phyloP scores from a whole-genome alignment of 257 asterid genomes.

The Paraleonurus japonicus region DNA sequence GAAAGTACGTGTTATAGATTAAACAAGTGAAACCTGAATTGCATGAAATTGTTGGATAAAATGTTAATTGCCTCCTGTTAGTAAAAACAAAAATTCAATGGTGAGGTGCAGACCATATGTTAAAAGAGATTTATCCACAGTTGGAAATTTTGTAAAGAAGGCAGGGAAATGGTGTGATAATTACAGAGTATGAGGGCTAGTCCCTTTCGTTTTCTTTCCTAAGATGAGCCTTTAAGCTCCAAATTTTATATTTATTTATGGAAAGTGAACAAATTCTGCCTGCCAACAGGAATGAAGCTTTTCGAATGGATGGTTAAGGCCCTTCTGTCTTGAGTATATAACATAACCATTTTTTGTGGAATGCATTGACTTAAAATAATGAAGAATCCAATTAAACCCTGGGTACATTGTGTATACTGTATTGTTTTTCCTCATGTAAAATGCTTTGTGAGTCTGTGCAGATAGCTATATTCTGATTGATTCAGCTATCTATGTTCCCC shows the following conservation, averaged over 20 bases:
- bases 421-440: slow-evolving; percentile 18
- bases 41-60: not conserved
- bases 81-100: not conserved
- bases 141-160: not conserved
- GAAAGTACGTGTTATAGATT: not conserved
- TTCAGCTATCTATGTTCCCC: slow-evolving; percentile 33
- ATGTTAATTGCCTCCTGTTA: not conserved
- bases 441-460: slow-evolving; percentile 43
- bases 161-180: not conserved
- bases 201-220: not conserved
- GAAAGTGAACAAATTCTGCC: slow-evolving; percentile 12
- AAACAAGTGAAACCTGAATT: not conserved
- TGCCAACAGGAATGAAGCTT: slow-evolving; percentile 6
- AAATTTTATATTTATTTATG: slow-evolving; percentile 1
- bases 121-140: not conserved
- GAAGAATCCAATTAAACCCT: not conserved
- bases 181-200: not conserved
- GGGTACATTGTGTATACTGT: not conserved
- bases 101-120: not conserved
- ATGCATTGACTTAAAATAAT: not conserved
- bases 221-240: slow-evolving; percentile 9
- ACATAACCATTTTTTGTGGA: not conserved
- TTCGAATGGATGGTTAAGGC: not conserved
- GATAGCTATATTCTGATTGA: slow-evolving; percentile 37
- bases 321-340: not conserved